Evolutionary conservation across 2,329 filamentous ascomycete species (phyloP).

Genomic region (Trichoderma lentiforme): DNA sequence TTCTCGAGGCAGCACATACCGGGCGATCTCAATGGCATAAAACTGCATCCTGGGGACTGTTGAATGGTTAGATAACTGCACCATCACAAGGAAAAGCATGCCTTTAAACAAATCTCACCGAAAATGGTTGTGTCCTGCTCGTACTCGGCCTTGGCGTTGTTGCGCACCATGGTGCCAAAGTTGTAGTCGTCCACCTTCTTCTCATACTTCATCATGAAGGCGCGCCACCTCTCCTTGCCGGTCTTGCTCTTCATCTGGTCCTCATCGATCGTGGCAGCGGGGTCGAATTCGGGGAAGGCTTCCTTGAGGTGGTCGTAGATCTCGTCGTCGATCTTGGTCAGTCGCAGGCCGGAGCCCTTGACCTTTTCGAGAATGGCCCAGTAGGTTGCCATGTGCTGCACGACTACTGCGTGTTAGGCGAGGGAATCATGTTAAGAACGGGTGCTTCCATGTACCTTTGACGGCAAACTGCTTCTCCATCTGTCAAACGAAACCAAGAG

Average conservation of each 20-base stretch:
- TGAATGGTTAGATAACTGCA: neutral
- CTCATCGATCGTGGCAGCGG: slow-evolving; percentile 76
- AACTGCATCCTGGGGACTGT: slow-evolving; percentile 56
- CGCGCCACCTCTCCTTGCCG: slow-evolving; percentile 92
- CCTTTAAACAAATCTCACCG: slow-evolving; percentile 48
- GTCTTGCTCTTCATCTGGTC: slow-evolving; percentile 96
- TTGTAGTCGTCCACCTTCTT: slow-evolving; percentile 96
- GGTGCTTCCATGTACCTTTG: slow-evolving; percentile 60
- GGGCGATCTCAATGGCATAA: slow-evolving; percentile 52
- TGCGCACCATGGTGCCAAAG: slow-evolving; percentile 90
- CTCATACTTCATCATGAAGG: slow-evolving; percentile 91
- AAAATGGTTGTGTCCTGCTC: slow-evolving; percentile 89
- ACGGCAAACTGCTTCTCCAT: slow-evolving; percentile 99
- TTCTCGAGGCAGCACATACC: slow-evolving; percentile 26
- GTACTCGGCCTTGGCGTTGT: slow-evolving; percentile 77
- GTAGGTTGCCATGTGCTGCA: slow-evolving; percentile 96
- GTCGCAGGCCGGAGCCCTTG: slow-evolving; percentile 79
- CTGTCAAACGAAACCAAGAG: slow-evolving; percentile 41
- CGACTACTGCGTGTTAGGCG: slow-evolving; percentile 47
- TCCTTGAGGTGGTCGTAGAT: slow-evolving; percentile 85
- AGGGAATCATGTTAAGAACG: neutral
- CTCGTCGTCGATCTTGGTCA: slow-evolving; percentile 93
- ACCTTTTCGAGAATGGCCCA: slow-evolving; percentile 93
- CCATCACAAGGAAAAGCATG: too few relatives aligned
- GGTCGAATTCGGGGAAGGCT: slow-evolving; percentile 91